Conservation (phyloP, 202 grass and related monocot species). For the Schoenoplectus tabernaemontani region DNA sequence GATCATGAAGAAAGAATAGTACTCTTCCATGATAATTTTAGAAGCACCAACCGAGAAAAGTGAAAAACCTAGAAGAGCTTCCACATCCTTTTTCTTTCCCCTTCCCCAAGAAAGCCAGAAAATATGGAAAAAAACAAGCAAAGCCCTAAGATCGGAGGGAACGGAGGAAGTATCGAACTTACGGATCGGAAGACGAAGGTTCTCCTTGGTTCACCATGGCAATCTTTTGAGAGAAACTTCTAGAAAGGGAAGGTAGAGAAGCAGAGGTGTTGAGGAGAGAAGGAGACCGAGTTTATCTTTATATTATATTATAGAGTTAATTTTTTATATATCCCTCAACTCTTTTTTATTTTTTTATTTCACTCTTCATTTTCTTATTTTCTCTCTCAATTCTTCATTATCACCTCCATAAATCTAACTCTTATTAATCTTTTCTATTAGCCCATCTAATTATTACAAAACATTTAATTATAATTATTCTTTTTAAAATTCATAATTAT, state of each 20-base stretch:
- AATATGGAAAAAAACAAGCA: conserved; percentile 30
- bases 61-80: background rate
- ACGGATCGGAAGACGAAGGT: conserved; percentile 61
- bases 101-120: background rate
- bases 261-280: background rate
- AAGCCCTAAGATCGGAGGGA: background rate
- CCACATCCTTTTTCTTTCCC: conserved; percentile 2
- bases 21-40: background rate
- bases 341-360: no score
- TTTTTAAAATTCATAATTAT: no score
- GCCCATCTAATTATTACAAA: no score
- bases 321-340: no score
- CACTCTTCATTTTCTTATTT: no score
- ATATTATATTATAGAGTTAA: no score
- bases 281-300: background rate
- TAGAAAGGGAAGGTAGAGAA: conserved; percentile 3
- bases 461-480: no score
- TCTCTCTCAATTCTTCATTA: no score
- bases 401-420: no score
- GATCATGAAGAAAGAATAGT: background rate
- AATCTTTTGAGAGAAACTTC: background rate
- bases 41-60: background rate
- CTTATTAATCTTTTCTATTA: no score
- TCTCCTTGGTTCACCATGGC: conserved; percentile 58
- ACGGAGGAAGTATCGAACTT: conserved; percentile 17